Percentiles rank a stretch among this genome's conserved stretches.
Conservation (phyloP, 768 basidiomycete genomes). For the Butyriboletus loyo region DNA sequence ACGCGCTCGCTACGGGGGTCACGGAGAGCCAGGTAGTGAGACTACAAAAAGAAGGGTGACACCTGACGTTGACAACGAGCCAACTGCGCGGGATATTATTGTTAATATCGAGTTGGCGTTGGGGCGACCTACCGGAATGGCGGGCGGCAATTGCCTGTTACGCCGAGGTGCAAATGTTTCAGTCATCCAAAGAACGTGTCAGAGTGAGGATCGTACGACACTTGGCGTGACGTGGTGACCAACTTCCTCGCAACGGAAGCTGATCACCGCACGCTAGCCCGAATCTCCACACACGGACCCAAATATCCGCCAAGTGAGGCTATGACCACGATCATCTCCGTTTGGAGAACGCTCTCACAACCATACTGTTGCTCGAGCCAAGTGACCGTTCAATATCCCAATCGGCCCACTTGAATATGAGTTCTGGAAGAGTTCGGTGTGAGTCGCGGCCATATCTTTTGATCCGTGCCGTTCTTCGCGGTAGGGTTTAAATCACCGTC, state of each 20-base stretch:
- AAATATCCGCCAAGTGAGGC: constrained; percentile 1
- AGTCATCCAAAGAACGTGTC: not conserved
- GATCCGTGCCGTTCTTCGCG: not conserved
- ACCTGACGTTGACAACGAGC: not conserved
- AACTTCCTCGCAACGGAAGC: not conserved
- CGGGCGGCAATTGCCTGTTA: not conserved
- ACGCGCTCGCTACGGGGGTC: not conserved
- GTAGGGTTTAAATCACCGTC: not conserved
- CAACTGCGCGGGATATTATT: too few species aligned
- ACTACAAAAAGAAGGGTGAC: constrained; percentile 1
- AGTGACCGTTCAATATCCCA: constrained; percentile 1
- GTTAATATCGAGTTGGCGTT: not conserved
- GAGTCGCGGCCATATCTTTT: not conserved
- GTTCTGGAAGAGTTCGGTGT: not conserved
- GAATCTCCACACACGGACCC: not conserved
- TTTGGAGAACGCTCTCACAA: not conserved
- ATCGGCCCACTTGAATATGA: not conserved
- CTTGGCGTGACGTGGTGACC: not conserved
- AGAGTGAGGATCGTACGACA: not conserved
- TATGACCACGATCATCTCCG: constrained; percentile 8
- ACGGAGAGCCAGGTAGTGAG: not conserved
- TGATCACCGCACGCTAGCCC: not conserved
- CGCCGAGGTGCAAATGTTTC: not conserved
- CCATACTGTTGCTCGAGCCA: too few species aligned
- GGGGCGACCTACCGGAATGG: not conserved